Conservation (phyloP, 2,329 filamentous ascomycete genomes). For the Fusarium odoratissimum region DNA sequence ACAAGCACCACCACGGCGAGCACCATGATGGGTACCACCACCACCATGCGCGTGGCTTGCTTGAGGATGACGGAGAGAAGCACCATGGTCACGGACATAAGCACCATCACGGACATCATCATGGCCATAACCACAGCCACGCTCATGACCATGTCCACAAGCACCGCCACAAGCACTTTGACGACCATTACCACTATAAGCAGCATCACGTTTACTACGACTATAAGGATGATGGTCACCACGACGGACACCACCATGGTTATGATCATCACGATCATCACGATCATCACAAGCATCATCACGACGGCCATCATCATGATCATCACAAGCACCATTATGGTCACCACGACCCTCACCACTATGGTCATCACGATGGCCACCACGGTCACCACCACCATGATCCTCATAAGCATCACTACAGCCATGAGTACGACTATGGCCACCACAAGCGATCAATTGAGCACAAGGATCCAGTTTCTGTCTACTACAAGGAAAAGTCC, state of each 20-base stretch:
- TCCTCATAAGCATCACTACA: background rate
- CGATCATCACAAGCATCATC: background rate
- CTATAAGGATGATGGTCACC: background rate
- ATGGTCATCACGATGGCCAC: background rate
- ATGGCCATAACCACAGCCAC: slow-evolving; percentile 1
- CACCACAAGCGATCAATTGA: background rate
- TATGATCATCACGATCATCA: background rate
- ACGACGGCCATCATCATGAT: background rate
- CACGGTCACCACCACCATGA: background rate
- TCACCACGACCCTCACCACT: background rate
- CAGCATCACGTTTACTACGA: background rate
- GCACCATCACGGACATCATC: slow-evolving; percentile 1
- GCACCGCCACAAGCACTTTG: slow-evolving; percentile 1
- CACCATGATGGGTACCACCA: background rate
- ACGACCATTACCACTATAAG: background rate
- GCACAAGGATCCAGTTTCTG: background rate
- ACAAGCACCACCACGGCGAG: background rate
- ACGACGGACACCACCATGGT: background rate
- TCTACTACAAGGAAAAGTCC: background rate
- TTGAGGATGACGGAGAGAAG: background rate
- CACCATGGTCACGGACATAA: background rate
- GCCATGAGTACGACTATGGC: background rate
- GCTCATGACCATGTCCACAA: background rate
- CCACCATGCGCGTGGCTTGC: background rate
- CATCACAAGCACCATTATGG: background rate